Evolutionary conservation across 306 rosid species (phyloP).

Genomic region (Cucurbita pepo): DNA sequence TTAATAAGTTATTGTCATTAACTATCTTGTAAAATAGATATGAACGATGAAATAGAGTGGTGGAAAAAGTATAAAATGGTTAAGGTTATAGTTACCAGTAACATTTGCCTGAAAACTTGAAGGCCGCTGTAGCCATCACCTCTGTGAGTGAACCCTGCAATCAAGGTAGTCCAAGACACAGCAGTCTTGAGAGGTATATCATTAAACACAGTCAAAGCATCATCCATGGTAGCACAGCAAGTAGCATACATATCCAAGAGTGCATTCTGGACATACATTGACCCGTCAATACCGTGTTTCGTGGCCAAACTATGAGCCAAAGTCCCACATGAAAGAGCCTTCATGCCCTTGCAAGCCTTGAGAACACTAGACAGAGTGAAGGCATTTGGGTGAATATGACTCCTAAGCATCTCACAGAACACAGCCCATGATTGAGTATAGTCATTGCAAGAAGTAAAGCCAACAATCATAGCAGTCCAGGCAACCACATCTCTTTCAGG

Average conservation of each 20-base stretch:
- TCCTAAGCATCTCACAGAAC: slow-evolving; percentile 37
- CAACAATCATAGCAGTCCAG: slow-evolving; percentile 66
- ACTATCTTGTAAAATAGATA: not conserved
- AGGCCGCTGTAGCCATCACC: slow-evolving; percentile 47
- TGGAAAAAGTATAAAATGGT: not conserved
- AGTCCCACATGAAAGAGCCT: slow-evolving; percentile 32
- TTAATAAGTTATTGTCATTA: not conserved
- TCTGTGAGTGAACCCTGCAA: slow-evolving; percentile 56
- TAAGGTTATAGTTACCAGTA: slow-evolving; percentile 24
- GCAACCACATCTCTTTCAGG: slow-evolving; percentile 37
- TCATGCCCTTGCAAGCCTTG: slow-evolving; percentile 52
- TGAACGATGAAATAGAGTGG: not conserved
- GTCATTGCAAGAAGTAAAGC: slow-evolving; percentile 35
- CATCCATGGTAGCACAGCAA: slow-evolving; percentile 37
- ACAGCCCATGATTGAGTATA: slow-evolving; percentile 31
- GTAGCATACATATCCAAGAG: slow-evolving; percentile 58
- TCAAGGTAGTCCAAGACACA: slow-evolving; percentile 64
- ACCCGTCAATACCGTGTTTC: slow-evolving; percentile 35
- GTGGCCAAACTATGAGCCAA: slow-evolving; percentile 38
- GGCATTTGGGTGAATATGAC: slow-evolving; percentile 31
- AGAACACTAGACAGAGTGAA: slow-evolving; percentile 51
- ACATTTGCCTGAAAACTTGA: slow-evolving; percentile 45
- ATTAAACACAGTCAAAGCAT: slow-evolving; percentile 35
- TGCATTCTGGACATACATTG: slow-evolving; percentile 48
- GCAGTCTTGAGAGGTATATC: slow-evolving; percentile 29